Percentiles rank a stretch among this genome's conserved stretches.
These are phyloP conservation scores for Zymoseptoria brevis DNA, from an alignment of 2,329 filamentous ascomycete genomes.

Conservation along the genomic window DNA sequence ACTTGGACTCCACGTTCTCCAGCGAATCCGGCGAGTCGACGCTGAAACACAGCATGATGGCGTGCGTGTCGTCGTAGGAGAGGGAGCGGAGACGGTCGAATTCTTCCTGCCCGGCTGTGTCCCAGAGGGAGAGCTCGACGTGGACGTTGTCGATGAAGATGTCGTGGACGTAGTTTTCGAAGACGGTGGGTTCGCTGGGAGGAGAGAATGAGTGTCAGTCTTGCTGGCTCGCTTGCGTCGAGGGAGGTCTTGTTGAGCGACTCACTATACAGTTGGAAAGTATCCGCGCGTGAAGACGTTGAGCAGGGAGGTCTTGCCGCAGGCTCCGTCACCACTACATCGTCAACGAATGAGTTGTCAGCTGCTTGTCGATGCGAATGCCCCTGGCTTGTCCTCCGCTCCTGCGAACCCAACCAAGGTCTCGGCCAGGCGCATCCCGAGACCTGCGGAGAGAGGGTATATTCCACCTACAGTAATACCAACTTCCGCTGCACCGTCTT, in stretches of 20 bases:
- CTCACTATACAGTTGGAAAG: conserved; percentile 91
- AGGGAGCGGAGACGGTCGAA: conserved; percentile 93
- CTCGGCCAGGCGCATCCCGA: background rate
- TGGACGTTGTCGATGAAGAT: conserved; percentile 97
- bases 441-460: background rate
- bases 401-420: background rate
- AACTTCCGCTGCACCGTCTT: conserved; percentile 92
- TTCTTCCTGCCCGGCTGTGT: conserved; percentile 97
- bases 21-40: conserved; percentile 92
- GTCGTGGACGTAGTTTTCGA: conserved; percentile 98
- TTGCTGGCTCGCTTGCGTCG: background rate
- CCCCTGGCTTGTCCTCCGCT: background rate
- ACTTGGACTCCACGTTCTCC: conserved; percentile 97
- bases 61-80: conserved; percentile 95
- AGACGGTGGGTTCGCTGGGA: conserved; percentile 79
- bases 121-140: conserved; percentile 96
- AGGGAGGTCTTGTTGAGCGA: conserved; percentile 6
- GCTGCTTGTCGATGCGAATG: background rate
- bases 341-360: conserved; percentile 1
- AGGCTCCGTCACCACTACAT: conserved; percentile 81
- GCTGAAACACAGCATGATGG: conserved; percentile 98
- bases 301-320: conserved; percentile 90
- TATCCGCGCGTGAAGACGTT: conserved; percentile 99
- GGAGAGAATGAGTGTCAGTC: background rate
- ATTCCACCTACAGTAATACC: conserved; percentile 67